phyloP scores from a whole-genome alignment of 1,284 basidiomycete species.

The Exobasidium rhododendri region DNA sequence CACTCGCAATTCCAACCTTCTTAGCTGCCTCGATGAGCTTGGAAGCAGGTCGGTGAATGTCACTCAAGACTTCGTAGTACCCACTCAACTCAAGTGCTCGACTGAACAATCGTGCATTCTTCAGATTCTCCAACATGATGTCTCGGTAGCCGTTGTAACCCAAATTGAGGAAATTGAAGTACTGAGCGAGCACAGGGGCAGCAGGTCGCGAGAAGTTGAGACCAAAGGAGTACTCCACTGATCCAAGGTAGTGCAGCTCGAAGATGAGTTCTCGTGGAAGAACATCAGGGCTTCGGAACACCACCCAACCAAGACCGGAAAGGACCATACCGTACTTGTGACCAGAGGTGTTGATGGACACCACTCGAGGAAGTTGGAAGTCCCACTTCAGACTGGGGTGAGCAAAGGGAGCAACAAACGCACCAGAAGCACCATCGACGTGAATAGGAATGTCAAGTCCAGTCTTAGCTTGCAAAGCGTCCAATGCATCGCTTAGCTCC shows the following conservation, averaged over 20 bases:
- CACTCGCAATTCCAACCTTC: constrained; percentile 30
- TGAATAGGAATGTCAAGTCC: constrained; percentile 65
- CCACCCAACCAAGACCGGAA: constrained; percentile 59
- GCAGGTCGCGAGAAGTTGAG: constrained; percentile 92
- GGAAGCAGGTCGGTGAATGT: constrained; percentile 56
- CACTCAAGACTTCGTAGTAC: constrained; percentile 64
- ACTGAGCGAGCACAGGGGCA: constrained; percentile 83
- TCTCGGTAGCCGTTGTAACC: constrained; percentile 52
- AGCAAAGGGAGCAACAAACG: constrained; percentile 67
- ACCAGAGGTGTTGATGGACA: constrained; percentile 68
- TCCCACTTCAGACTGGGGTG: constrained; percentile 78
- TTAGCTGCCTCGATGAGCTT: constrained; percentile 20
- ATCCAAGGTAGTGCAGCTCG: constrained; percentile 68
- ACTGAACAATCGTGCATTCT: constrained; percentile 74
- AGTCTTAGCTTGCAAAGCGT: constrained; percentile 77
- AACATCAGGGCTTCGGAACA: constrained; percentile 43
- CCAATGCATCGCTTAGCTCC: constrained; percentile 77
- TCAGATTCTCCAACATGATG: constrained; percentile 68
- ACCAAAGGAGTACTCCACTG: constrained; percentile 65
- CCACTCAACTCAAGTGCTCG: constrained; percentile 78
- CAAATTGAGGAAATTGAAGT: constrained; percentile 67
- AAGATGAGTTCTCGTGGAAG: constrained; percentile 67
- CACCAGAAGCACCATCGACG: constrained; percentile 58
- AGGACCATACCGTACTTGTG: constrained; percentile 62
- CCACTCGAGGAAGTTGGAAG: constrained; percentile 64